These are phyloP conservation scores for Hymenotorrendiella dingleyae DNA, from an alignment of 2,329 filamentous ascomycete species.

Conservation along the genomic window DNA sequence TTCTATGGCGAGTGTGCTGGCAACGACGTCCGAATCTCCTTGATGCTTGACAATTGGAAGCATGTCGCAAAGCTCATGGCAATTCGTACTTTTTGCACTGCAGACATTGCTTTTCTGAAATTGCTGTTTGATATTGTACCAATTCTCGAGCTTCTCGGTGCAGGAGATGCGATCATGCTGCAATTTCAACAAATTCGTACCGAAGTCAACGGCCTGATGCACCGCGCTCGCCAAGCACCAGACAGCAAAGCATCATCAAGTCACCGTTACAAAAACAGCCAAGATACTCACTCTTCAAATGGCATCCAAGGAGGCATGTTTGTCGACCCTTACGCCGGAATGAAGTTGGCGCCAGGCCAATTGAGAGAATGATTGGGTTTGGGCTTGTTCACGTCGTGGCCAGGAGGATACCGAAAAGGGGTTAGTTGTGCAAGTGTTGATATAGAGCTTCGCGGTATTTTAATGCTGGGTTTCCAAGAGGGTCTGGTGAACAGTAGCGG, in stretches of 20 bases:
- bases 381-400: no score
- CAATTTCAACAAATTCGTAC: slow-evolving; percentile 25
- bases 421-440: no score
- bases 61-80: slow-evolving; percentile 40
- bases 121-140: slow-evolving; percentile 42
- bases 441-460: no score
- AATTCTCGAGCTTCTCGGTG: slow-evolving; percentile 42
- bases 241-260: not conserved
- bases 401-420: no score
- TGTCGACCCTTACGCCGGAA: not conserved
- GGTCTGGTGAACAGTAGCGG: no score
- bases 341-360: slow-evolving; percentile 2
- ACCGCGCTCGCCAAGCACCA: slow-evolving; percentile 12
- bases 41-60: slow-evolving; percentile 44
- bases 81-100: slow-evolving; percentile 43
- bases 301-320: not conserved
- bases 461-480: no score
- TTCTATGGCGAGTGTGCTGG: slow-evolving; percentile 39
- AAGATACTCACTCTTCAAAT: no score
- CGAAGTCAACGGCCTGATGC: slow-evolving; percentile 22
- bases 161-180: slow-evolving; percentile 21
- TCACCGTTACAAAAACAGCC: not conserved
- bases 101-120: slow-evolving; percentile 43
- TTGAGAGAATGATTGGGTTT: not conserved
- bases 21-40: slow-evolving; percentile 33